A percentile compares a stretch with the other conserved stretches of the same genome.
Evolutionary conservation across 805 yeast species (phyloP).

Genomic region (Kluyveromyces nonfermentans): DNA sequence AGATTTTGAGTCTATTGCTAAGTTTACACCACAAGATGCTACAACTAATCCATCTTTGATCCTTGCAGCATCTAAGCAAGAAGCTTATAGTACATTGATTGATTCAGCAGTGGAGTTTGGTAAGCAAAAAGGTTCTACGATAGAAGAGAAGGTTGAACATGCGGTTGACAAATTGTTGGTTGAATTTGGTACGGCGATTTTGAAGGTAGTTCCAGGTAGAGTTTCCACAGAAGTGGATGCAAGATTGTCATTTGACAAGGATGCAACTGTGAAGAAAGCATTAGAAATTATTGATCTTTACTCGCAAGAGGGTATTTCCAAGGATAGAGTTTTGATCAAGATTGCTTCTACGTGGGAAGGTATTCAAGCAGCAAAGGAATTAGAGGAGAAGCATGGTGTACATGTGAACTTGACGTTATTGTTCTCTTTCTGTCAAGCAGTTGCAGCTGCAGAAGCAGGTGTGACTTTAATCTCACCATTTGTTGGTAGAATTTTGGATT

Average conservation of each 20-base stretch:
- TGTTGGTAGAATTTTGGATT: constrained; percentile 97
- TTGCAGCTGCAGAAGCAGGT: constrained; percentile 96
- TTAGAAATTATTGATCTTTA: constrained; percentile 80
- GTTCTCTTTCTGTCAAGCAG: constrained; percentile 95
- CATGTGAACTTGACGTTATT: constrained; percentile 93
- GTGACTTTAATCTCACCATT: constrained; percentile 96
- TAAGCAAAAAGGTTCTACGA: constrained; percentile 46
- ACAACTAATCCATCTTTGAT: constrained; percentile 98
- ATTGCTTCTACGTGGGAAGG: constrained; percentile 99
- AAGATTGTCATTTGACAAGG: constrained; percentile 90
- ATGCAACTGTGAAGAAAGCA: constrained; percentile 91
- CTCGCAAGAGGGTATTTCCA: constrained; percentile 72
- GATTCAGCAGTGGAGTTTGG: constrained; percentile 88
- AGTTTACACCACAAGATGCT: constrained; percentile 98
- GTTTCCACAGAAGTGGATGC: constrained; percentile 99
- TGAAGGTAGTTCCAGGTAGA: constrained; percentile 95
- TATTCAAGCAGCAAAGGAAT: constrained; percentile 94
- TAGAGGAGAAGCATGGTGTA: constrained; percentile 82
- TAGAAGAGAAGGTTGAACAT: constrained; percentile 54
- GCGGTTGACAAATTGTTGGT: constrained; percentile 91
- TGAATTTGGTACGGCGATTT: constrained; percentile 91
- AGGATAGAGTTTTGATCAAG: constrained; percentile 90
- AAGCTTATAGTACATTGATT: constrained; percentile 80
- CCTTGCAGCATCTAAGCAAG: constrained; percentile 87
- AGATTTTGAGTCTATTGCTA: constrained; percentile 95